Evolutionary conservation across 2,329 filamentous ascomycete genomes (phyloP).

Genomic region (Sclerotiophoma versabilis): DNA sequence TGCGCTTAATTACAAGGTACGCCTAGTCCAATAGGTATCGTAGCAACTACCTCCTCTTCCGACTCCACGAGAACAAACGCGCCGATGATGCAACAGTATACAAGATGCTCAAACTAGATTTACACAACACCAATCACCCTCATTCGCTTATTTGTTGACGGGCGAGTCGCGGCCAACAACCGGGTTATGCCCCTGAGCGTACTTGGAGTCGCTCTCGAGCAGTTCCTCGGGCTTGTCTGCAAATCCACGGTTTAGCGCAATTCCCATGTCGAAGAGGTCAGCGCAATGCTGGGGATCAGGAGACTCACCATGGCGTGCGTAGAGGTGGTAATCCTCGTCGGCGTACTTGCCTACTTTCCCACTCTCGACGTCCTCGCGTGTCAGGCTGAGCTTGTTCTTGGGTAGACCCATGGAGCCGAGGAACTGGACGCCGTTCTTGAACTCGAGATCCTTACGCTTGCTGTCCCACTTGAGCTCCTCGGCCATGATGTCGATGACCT

Average conservation of each 20-base stretch:
- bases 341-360: conserved; percentile 54
- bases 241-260: conserved; percentile 29
- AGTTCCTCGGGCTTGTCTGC: conserved; percentile 62
- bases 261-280: conserved; percentile 32
- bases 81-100: conserved; percentile 21
- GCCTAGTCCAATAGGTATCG: conserved; percentile 7
- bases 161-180: conserved; percentile 53
- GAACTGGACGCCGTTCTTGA: conserved; percentile 72
- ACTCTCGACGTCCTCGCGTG: conserved; percentile 65
- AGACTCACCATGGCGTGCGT: conserved; percentile 58
- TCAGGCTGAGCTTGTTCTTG: conserved; percentile 62
- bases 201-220: conserved; percentile 59
- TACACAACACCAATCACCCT: not conserved
- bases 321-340: conserved; percentile 59
- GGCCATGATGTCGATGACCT: conserved; percentile 87
- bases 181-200: conserved; percentile 54
- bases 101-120: conserved; percentile 9
- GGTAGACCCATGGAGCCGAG: conserved; percentile 68
- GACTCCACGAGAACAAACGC: conserved; percentile 12
- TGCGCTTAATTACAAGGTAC: not conserved
- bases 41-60: conserved; percentile 10
- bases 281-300: conserved; percentile 18
- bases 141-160: conserved; percentile 56
- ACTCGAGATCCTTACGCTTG: conserved; percentile 77
- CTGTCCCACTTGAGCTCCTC: conserved; percentile 82